A percentile compares a stretch with the other conserved stretches of the same genome.
Conservation (phyloP, 805 yeast species). For the Torulaspora maleeae region DNA sequence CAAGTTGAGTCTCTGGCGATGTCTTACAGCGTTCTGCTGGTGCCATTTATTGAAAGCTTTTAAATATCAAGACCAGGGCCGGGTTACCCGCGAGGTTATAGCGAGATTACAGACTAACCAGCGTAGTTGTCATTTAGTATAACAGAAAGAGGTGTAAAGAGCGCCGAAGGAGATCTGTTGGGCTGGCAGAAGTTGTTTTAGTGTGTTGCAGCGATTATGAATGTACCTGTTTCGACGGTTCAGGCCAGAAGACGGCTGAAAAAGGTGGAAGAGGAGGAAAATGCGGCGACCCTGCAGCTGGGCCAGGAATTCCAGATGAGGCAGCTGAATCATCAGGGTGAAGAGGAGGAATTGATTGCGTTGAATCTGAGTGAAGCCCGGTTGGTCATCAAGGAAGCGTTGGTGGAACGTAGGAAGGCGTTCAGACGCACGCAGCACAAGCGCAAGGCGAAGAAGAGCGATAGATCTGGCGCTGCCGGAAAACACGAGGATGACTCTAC, state of each 20-base stretch:
- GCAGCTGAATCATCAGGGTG: constrained; percentile 79
- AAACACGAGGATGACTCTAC: constrained; percentile 3
- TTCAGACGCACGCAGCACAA: constrained; percentile 38
- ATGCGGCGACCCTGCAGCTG: constrained; percentile 77
- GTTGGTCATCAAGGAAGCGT: constrained; percentile 81
- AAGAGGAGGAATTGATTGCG: constrained; percentile 70
- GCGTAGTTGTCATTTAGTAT: no score
- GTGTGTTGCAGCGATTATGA: constrained; percentile 46
- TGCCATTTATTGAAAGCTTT: background rate
- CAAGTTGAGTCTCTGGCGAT: no score
- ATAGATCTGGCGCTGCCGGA: background rate
- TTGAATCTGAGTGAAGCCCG: constrained; percentile 87
- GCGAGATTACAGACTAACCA: no score
- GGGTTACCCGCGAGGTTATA: background rate
- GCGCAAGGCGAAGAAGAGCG: constrained; percentile 12
- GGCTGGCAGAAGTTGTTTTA: no score
- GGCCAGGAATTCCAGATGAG: constrained; percentile 89
- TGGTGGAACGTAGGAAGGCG: constrained; percentile 64
- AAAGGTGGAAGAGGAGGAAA: constrained; percentile 82
- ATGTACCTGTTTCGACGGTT: constrained; percentile 81
- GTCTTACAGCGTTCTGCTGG: no score
- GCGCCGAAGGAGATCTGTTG: background rate
- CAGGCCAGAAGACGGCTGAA: constrained; percentile 71
- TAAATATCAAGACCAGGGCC: background rate
- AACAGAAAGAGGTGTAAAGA: no score